phyloP scores from a whole-genome alignment of 257 asterid genomes.

The Ilex asprella region DNA sequence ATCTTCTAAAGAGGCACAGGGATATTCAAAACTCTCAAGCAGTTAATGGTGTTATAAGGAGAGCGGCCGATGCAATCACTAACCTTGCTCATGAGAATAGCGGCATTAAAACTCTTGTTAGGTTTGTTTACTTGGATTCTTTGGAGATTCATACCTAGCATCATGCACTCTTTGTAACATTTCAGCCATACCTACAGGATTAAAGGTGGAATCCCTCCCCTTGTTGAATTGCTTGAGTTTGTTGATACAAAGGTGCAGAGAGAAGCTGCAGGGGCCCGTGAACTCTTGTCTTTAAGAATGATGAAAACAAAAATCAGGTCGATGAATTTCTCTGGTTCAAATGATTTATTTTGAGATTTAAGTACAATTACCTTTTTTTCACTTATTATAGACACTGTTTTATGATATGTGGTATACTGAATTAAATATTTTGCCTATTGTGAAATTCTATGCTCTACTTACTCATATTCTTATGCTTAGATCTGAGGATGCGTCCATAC shows the following conservation, averaged over 20 bases:
- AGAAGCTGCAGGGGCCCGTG: conserved; percentile 97
- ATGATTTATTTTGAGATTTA: neutral
- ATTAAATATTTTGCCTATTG: conserved; percentile 51
- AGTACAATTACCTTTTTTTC: no score
- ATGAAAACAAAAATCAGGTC: conserved; percentile 95
- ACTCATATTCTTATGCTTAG: conserved; percentile 90
- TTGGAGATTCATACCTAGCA: neutral
- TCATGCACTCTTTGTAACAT: neutral
- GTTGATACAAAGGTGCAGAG: conserved; percentile 96
- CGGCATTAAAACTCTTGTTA: conserved; percentile 85
- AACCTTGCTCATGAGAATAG: conserved; percentile 98
- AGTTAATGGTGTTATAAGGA: conserved; percentile 73
- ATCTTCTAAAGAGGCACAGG: conserved; percentile 63
- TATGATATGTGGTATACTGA: conserved; percentile 8
- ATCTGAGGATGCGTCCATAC: conserved; percentile 93
- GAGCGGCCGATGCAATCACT: conserved; percentile 97
- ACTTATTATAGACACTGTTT: neutral
- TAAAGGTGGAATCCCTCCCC: conserved; percentile 98
- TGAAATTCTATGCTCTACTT: conserved; percentile 94
- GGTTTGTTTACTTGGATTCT: conserved; percentile 38
- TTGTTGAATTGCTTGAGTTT: conserved; percentile 89
- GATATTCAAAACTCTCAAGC: conserved; percentile 63
- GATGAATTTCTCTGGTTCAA: conserved; percentile 7
- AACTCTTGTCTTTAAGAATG: conserved; percentile 95
- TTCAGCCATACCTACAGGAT: conserved; percentile 34